phyloP scores from a whole-genome alignment of 2,329 filamentous ascomycete genomes.

The Aspergillus sp. region DNA sequence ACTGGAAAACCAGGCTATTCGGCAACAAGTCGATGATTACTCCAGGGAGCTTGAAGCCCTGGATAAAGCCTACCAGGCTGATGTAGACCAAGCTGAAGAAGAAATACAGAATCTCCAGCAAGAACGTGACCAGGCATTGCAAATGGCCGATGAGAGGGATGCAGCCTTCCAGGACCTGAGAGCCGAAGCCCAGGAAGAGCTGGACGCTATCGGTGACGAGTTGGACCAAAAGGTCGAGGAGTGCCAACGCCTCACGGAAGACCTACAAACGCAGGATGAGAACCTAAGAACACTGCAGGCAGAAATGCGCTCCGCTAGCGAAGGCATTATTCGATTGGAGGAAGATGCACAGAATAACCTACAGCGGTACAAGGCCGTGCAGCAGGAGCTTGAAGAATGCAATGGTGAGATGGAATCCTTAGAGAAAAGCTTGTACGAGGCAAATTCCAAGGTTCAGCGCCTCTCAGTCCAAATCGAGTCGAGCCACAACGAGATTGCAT shows the following conservation, averaged over 20 bases:
- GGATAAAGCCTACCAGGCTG: constrained; percentile 72
- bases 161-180: constrained; percentile 52
- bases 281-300: constrained; percentile 89
- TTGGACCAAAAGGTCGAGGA: constrained; percentile 71
- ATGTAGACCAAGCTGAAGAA: constrained; percentile 74
- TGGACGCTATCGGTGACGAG: constrained; percentile 61
- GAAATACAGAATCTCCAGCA: constrained; percentile 76
- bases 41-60: constrained; percentile 76
- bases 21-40: constrained; percentile 76
- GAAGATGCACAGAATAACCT: constrained; percentile 82
- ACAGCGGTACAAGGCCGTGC: constrained; percentile 76
- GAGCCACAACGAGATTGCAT: constrained; percentile 87
- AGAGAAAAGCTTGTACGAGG: constrained; percentile 78
- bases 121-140: constrained; percentile 82
- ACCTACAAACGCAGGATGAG: constrained; percentile 74
- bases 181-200: constrained; percentile 59
- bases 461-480: constrained; percentile 90
- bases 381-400: constrained; percentile 77
- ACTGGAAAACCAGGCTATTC: constrained; percentile 84
- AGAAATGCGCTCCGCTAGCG: constrained; percentile 90
- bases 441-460: constrained; percentile 83
- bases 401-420: constrained; percentile 84
- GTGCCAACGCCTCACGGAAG: constrained; percentile 66
- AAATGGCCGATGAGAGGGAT: constrained; percentile 67
- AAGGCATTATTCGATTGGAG: constrained; percentile 81